A percentile compares a stretch with the other conserved stretches of the same genome.
Conservation (phyloP, 2,329 filamentous ascomycete genomes). For the Colletotrichum shisoi region DNA sequence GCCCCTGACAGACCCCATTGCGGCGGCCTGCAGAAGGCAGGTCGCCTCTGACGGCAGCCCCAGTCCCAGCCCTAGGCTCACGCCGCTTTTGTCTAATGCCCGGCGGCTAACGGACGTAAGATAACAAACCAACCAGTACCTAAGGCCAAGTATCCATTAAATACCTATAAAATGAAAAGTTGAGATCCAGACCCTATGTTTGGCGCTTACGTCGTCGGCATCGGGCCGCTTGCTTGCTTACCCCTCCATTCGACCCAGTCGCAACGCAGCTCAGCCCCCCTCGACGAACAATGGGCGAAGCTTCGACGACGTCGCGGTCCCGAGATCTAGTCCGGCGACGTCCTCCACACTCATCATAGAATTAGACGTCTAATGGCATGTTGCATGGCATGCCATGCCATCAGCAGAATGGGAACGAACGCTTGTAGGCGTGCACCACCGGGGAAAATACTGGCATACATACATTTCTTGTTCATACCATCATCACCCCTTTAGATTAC, state of each 20-base stretch:
- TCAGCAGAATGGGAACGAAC: background rate
- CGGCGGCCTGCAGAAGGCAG: slow-evolving; percentile 13
- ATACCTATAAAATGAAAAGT: no score
- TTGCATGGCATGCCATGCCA: background rate
- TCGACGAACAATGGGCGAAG: background rate
- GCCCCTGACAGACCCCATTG: background rate
- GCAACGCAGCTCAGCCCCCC: background rate
- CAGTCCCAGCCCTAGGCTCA: background rate
- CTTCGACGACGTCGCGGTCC: background rate
- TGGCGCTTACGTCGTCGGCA: background rate
- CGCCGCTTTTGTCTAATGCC: background rate
- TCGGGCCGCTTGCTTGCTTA: background rate
- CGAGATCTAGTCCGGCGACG: background rate
- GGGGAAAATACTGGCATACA: background rate
- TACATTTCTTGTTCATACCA: background rate
- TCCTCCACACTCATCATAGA: background rate
- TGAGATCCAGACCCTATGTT: background rate
- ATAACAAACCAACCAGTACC: no score
- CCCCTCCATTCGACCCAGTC: background rate
- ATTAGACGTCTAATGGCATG: slow-evolving; percentile 8
- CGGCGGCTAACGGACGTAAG: background rate
- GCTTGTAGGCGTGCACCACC: background rate
- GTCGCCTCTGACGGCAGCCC: background rate
- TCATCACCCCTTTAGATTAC: background rate
- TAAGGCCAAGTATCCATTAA: no score